Evolutionary conservation across 2,329 filamentous ascomycete genomes (phyloP).

Genomic region (Cladosporium sp.): DNA sequence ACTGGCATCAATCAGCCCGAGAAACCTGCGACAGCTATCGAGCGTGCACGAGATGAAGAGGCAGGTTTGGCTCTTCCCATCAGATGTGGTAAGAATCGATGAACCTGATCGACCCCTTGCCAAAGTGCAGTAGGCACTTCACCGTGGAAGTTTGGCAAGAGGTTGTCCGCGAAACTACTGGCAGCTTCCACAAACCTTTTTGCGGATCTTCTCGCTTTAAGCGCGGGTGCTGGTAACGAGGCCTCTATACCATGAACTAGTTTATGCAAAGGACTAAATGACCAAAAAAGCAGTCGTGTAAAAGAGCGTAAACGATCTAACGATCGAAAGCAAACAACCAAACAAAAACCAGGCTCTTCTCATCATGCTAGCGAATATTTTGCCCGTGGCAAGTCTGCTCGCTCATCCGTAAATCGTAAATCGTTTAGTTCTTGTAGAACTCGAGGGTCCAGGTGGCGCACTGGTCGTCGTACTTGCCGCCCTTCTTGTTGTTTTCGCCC

Average conservation of each 20-base stretch:
- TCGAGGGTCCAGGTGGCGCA: neutral
- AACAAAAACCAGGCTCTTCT: neutral
- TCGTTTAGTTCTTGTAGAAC: neutral
- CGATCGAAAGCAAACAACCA: neutral
- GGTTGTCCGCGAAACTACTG: no score
- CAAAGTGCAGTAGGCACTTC: no score
- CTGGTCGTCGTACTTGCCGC: neutral
- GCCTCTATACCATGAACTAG: neutral
- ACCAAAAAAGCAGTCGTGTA: neutral
- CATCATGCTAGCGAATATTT: neutral
- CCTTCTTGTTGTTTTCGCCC: constrained; percentile 6
- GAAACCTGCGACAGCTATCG: no score
- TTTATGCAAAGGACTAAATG: neutral
- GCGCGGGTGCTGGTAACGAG: neutral
- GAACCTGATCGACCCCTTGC: no score
- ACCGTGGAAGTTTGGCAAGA: no score
- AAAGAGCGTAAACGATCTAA: neutral
- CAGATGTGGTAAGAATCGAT: no score
- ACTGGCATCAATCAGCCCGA: no score
- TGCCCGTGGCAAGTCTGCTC: neutral
- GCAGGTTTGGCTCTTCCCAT: no score
- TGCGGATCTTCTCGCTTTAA: no score
- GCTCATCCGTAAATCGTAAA: neutral
- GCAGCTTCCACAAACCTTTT: no score
- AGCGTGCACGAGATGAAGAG: no score